Percentiles rank a stretch among this genome's conserved stretches.
Conservation (phyloP, 441 rosid genomes). For the Croton setiger region DNA sequence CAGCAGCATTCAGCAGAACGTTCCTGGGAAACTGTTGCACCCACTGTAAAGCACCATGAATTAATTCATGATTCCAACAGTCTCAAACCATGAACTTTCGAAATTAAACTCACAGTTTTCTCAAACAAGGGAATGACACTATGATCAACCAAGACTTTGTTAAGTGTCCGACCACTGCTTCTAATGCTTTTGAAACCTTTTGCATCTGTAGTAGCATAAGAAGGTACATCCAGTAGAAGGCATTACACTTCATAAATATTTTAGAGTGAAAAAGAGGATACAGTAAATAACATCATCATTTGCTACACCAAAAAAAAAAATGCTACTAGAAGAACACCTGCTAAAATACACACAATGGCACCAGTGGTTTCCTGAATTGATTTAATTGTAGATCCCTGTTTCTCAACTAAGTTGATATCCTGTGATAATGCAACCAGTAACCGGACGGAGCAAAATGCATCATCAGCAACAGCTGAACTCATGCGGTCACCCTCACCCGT, state of each 20-base stretch:
- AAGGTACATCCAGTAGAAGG: conserved; percentile 40
- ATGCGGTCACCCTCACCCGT: conserved; percentile 45
- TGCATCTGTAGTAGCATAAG: conserved; percentile 44
- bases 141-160: conserved; percentile 61
- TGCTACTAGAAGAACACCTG: conserved; percentile 40
- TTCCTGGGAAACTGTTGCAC: conserved; percentile 41
- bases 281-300: conserved; percentile 1
- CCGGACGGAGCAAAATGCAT: conserved; percentile 57
- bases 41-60: conserved; percentile 25
- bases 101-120: conserved; percentile 37
- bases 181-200: conserved; percentile 45
- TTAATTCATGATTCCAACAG: conserved; percentile 11
- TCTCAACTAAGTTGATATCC: conserved; percentile 79
- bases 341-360: conserved; percentile 68
- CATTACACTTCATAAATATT: not conserved
- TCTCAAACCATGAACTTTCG: not conserved
- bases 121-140: conserved; percentile 56
- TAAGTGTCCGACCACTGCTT: conserved; percentile 48
- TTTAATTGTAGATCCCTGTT: conserved; percentile 76
- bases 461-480: conserved; percentile 37
- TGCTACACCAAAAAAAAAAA: not conserved
- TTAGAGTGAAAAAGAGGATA: not conserved
- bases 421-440: conserved; percentile 79
- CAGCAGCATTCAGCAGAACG: conserved; percentile 32
- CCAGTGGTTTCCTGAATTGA: conserved; percentile 77